phyloP scores from a whole-genome alignment of 2,329 filamentous ascomycete species.

The Arthrinium puccinioides region DNA sequence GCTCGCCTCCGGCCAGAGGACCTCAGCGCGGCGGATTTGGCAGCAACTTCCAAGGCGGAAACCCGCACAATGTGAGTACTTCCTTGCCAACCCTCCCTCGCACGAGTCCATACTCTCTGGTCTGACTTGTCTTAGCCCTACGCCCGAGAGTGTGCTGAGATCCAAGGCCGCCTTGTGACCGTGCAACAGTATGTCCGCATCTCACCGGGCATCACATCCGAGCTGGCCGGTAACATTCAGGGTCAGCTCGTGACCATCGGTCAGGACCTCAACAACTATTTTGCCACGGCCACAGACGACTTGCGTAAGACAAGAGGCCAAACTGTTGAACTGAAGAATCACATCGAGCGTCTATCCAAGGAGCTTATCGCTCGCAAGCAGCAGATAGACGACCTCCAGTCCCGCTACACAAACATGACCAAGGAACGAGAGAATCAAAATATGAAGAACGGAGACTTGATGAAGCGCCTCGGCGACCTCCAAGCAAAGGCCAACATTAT shows the following conservation, averaged over 20 bases:
- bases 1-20: neutral
- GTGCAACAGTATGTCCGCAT: slow-evolving; percentile 13
- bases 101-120: neutral
- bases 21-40: slow-evolving; percentile 4
- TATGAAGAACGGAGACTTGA: slow-evolving; percentile 2
- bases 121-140: slow-evolving; percentile 3
- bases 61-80: neutral
- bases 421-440: slow-evolving; percentile 6
- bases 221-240: slow-evolving; percentile 9
- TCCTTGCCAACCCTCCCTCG: neutral
- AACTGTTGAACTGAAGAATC: slow-evolving; percentile 4
- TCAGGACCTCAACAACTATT: slow-evolving; percentile 5
- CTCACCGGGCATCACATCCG: slow-evolving; percentile 10
- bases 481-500: slow-evolving; percentile 9
- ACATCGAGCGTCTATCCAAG: slow-evolving; percentile 3
- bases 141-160: slow-evolving; percentile 4
- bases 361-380: slow-evolving; percentile 5
- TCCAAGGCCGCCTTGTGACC: slow-evolving; percentile 11
- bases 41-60: slow-evolving; percentile 3
- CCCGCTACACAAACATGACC: slow-evolving; percentile 8
- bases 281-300: slow-evolving; percentile 1
- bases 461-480: slow-evolving; percentile 6
- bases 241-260: slow-evolving; percentile 10
- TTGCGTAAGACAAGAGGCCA: slow-evolving; percentile 3
- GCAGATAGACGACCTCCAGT: slow-evolving; percentile 2